Percentiles rank a stretch among this genome's conserved stretches.
These are phyloP conservation scores for Hemerocallis citrina DNA, from an alignment of 106 monocot species.

Conservation along the genomic window DNA sequence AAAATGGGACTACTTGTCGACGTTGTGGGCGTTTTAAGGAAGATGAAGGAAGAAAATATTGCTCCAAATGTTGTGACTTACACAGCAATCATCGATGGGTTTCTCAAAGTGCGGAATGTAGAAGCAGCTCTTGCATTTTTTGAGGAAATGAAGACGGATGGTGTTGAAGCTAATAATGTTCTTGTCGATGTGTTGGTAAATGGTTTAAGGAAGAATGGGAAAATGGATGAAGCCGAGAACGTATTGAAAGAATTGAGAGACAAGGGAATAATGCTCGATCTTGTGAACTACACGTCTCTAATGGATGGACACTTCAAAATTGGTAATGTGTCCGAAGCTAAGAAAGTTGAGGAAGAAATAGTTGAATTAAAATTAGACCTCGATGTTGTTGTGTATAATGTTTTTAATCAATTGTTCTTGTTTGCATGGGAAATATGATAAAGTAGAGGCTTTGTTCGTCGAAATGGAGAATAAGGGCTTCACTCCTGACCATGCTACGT, in stretches of 20 bases:
- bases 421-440: slow-evolving; percentile 44
- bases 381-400: slow-evolving; percentile 78
- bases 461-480: slow-evolving; percentile 61
- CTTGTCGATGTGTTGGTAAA: slow-evolving; percentile 60
- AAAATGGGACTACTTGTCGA: slow-evolving; percentile 57
- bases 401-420: slow-evolving; percentile 76
- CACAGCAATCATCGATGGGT: slow-evolving; percentile 48
- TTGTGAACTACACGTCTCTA: slow-evolving; percentile 79
- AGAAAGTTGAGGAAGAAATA: slow-evolving; percentile 53
- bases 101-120: slow-evolving; percentile 57
- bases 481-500: slow-evolving; percentile 61
- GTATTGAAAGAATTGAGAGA: slow-evolving; percentile 41
- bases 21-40: slow-evolving; percentile 39
- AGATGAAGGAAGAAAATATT: slow-evolving; percentile 58
- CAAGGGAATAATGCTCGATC: slow-evolving; percentile 44
- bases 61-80: slow-evolving; percentile 60
- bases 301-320: slow-evolving; percentile 82
- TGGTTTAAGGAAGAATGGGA: slow-evolving; percentile 70
- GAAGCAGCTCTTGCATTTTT: slow-evolving; percentile 57
- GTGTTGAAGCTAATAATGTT: slow-evolving; percentile 47
- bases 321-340: slow-evolving; percentile 55
- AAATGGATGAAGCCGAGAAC: slow-evolving; percentile 48
- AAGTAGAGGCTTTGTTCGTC: slow-evolving; percentile 48
- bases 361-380: slow-evolving; percentile 37
- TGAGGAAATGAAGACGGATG: slow-evolving; percentile 45